These are phyloP conservation scores for Glutinoglossum americanum DNA, from an alignment of 495 filamentous ascomycete genomes.

Conservation along the genomic window DNA sequence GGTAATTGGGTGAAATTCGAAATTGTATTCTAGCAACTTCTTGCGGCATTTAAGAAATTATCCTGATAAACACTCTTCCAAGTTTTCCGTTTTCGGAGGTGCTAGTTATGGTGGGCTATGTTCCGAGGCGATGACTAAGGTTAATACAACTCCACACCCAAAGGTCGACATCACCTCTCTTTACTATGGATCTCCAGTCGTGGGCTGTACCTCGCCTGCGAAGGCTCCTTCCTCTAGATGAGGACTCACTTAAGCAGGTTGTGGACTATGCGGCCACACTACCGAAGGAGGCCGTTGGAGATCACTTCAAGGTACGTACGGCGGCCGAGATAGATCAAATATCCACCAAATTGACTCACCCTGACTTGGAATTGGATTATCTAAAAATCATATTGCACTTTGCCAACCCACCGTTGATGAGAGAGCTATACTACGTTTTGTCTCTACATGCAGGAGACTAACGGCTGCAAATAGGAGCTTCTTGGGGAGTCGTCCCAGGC, in stretches of 20 bases:
- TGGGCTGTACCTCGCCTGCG: conserved; percentile 52
- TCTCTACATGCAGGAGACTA: background rate
- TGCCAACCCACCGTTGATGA: too few species aligned
- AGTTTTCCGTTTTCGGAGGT: too few species aligned
- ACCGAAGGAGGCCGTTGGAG: conserved; percentile 50
- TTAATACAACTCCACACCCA: background rate
- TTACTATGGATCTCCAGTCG: conserved; percentile 15
- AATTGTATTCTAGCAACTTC: too few species aligned
- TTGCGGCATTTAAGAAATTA: too few species aligned
- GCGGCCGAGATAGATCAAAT: background rate
- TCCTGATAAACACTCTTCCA: too few species aligned
- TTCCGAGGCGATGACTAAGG: background rate
- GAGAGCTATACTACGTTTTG: background rate
- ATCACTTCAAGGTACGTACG: conserved; percentile 37
- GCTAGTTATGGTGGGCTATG: too few species aligned
- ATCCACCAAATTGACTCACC: background rate
- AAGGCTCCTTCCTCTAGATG: conserved; percentile 60
- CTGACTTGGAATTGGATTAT: too few species aligned
- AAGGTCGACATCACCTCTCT: background rate
- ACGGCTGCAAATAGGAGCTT: conserved; percentile 29
- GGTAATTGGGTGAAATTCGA: too few species aligned
- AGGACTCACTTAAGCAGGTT: conserved; percentile 61
- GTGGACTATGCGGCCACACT: conserved; percentile 55
- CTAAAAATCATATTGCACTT: too few species aligned
- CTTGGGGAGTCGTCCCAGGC: conserved; percentile 71